These are phyloP conservation scores for Acer yangbiense DNA, from an alignment of 345 rosid species.

Conservation along the genomic window DNA sequence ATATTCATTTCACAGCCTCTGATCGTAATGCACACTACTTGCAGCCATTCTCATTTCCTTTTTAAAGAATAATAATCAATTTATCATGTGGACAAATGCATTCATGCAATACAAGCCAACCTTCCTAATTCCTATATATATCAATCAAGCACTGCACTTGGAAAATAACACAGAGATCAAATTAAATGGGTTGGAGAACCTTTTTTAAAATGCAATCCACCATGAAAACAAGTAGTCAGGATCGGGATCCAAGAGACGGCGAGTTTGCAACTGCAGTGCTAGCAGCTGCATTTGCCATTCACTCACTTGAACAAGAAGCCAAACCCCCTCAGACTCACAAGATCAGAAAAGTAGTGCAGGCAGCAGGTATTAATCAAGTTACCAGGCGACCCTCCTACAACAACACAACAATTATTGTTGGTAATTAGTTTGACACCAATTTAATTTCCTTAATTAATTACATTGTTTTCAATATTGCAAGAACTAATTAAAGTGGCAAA, in stretches of 20 bases:
- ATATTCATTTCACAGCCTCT: too few species aligned
- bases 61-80: too few species aligned
- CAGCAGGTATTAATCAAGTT: too few species aligned
- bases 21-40: too few species aligned
- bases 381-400: too few species aligned
- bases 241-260: constrained; percentile 18
- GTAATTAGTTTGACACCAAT: too few species aligned
- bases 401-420: too few species aligned
- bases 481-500: neutral
- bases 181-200: neutral
- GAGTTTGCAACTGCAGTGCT: constrained; percentile 33
- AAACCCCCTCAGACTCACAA: neutral
- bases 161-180: neutral
- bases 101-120: too few species aligned
- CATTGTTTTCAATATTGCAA: constrained; percentile 1
- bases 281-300: constrained; percentile 42
- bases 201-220: constrained; percentile 17
- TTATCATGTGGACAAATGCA: too few species aligned
- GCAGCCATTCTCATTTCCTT: too few species aligned
- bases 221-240: constrained; percentile 16
- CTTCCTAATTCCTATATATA: neutral
- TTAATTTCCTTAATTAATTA: too few species aligned
- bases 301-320: constrained; percentile 28
- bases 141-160: neutral
- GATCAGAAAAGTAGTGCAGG: neutral